phyloP scores from a whole-genome alignment of 2,329 filamentous ascomycete species.

The Trichophyton equinum region DNA sequence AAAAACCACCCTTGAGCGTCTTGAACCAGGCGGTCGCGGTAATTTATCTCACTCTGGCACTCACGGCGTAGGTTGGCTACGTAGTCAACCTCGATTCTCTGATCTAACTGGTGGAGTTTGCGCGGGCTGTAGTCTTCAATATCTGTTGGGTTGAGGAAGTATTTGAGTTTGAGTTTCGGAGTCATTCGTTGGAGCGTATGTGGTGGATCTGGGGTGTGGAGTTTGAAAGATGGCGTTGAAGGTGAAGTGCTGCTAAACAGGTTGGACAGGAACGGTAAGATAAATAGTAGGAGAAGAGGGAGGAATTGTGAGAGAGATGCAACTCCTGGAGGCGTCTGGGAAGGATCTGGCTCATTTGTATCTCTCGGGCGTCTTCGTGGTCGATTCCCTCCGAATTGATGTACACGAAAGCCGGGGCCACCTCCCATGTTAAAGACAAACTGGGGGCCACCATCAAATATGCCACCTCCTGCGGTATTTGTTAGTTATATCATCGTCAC shows the following conservation, averaged over 20 bases:
- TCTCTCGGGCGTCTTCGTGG: slow-evolving; percentile 65
- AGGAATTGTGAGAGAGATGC: slow-evolving; percentile 60
- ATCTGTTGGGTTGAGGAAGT: slow-evolving; percentile 73
- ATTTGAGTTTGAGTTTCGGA: slow-evolving; percentile 58
- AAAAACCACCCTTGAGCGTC: slow-evolving; percentile 82
- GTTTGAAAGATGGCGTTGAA: slow-evolving; percentile 58
- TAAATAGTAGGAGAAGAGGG: slow-evolving; percentile 77
- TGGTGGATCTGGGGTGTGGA: slow-evolving; percentile 57
- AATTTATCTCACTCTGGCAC: slow-evolving; percentile 61
- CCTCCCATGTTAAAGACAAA: slow-evolving; percentile 95
- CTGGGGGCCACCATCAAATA: slow-evolving; percentile 66
- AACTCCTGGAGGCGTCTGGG: slow-evolving; percentile 39
- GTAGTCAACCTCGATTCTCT: slow-evolving; percentile 61
- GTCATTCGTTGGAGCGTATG: slow-evolving; percentile 64
- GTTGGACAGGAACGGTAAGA: slow-evolving; percentile 71
- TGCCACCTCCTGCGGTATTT: slow-evolving; percentile 34
- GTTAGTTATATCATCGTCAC: background rate
- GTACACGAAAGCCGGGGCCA: slow-evolving; percentile 80
- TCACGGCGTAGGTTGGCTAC: slow-evolving; percentile 53
- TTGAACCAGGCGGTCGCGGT: slow-evolving; percentile 55
- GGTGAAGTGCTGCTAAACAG: slow-evolving; percentile 52
- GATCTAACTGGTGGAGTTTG: slow-evolving; percentile 64
- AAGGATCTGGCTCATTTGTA: slow-evolving; percentile 39
- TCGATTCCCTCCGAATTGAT: slow-evolving; percentile 77
- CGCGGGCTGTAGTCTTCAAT: slow-evolving; percentile 55